phyloP scores from a whole-genome alignment of 768 basidiomycete species.

The Rhizopogon roseolus region DNA sequence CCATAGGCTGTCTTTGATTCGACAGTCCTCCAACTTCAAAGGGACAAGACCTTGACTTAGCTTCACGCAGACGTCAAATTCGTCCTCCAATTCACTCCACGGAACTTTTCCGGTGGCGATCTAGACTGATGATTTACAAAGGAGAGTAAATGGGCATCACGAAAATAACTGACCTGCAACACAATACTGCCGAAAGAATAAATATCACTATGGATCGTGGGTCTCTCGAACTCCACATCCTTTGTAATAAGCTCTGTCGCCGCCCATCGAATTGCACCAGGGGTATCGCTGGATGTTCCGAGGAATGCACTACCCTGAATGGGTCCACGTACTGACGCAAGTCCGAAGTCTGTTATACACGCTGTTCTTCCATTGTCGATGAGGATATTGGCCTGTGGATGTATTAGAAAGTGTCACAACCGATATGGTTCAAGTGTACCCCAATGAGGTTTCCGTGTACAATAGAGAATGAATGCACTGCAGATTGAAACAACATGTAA shows the following conservation, averaged over 20 bases:
- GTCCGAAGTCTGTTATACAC: neutral
- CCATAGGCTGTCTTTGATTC: no score
- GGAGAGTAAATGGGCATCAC: no score
- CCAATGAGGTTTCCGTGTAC: no score
- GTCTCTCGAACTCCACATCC: neutral
- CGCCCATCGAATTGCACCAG: neutral
- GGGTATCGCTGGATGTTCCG: neutral
- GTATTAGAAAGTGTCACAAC: neutral
- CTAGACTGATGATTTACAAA: no score
- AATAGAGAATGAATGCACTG: no score
- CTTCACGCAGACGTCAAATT: no score
- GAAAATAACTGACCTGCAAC: neutral
- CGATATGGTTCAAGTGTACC: no score
- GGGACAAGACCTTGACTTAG: no score
- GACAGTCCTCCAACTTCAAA: no score
- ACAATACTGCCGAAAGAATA: neutral
- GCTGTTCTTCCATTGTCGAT: neutral
- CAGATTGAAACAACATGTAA: no score
- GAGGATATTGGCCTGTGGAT: neutral
- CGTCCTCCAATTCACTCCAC: no score
- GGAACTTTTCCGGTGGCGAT: no score
- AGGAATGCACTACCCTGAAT: neutral
- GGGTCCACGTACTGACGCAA: neutral
- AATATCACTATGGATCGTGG: neutral
- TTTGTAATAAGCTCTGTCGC: neutral